A percentile compares a stretch with the other conserved stretches of the same genome.
Conservation (phyloP, 345 rosid genomes). For the sweet orange (Citrus sinensis) region DVS_A1.0 CM039167.1:29319001-29319500, state of each 20-base stretch:
- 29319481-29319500: neutral
- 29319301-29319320: neutral
- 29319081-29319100: neutral
- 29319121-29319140: neutral
- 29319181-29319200: neutral
- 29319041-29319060: neutral
- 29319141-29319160: neutral
- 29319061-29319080: neutral
- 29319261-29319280: neutral
- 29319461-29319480: neutral
- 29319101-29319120: neutral
- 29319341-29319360: neutral
- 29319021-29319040: too few relatives aligned
- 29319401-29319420: constrained; percentile 33
- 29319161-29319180: neutral
- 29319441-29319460: too few relatives aligned
- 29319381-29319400: constrained; percentile 26
- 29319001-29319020: too few relatives aligned
- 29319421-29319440: neutral
- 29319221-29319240: constrained; percentile 1
- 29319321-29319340: neutral
- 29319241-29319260: neutral
- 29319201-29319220: neutral
- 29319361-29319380: neutral
- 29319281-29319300: neutral